Conservation (phyloP, 106 monocot genomes). For the Chionographis japonica region DNA sequence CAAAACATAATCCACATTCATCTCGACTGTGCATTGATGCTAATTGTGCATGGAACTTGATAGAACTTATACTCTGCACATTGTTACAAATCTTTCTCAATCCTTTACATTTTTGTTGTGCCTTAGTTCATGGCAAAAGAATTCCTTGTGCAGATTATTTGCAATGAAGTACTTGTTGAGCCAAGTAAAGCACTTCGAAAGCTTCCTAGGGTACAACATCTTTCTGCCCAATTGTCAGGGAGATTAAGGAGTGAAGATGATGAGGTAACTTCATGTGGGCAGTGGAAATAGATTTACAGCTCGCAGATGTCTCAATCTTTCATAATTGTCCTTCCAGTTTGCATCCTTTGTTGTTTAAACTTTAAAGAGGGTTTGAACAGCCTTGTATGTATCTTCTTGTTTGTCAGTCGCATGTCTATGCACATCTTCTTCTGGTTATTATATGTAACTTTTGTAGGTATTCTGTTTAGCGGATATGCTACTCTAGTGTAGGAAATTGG, state of each 20-base stretch:
- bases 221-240: slow-evolving; percentile 63
- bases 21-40: background rate
- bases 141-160: slow-evolving; percentile 47
- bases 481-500: too few relatives aligned
- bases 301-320: too few relatives aligned
- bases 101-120: background rate
- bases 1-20: background rate
- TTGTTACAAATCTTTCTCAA: background rate
- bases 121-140: background rate
- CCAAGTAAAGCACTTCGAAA: slow-evolving; percentile 72
- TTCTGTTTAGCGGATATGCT: too few relatives aligned
- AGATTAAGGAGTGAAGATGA: slow-evolving; percentile 69
- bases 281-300: too few relatives aligned
- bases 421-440: too few relatives aligned
- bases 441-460: too few relatives aligned
- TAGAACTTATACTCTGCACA: background rate
- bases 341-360: too few relatives aligned
- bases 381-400: too few relatives aligned
- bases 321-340: too few relatives aligned
- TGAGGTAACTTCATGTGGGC: slow-evolving; percentile 42
- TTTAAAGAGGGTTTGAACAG: too few relatives aligned
- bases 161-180: slow-evolving; percentile 53
- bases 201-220: slow-evolving; percentile 91
- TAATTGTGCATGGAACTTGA: background rate
- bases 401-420: too few relatives aligned